phyloP scores from a whole-genome alignment of 2,329 filamentous ascomycete genomes.

The Hysterium pulicare region DNA sequence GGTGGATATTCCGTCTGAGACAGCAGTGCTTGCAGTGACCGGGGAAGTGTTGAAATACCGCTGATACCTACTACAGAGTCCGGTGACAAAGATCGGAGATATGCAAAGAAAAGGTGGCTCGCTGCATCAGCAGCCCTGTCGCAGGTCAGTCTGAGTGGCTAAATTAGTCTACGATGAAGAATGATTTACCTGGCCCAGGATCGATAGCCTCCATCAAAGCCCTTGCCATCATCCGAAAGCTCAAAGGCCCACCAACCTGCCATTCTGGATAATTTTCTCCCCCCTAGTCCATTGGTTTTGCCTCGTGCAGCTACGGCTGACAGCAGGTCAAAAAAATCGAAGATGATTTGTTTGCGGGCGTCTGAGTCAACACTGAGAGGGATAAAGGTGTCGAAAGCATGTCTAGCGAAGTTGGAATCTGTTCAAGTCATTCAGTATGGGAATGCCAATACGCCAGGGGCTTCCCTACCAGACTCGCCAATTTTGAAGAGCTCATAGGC shows the following conservation, averaged over 20 bases:
- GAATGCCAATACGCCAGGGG: slow-evolving; percentile 5
- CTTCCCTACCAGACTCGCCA: slow-evolving; percentile 75
- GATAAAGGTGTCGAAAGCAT: slow-evolving; percentile 95
- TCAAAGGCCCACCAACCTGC: slow-evolving; percentile 99
- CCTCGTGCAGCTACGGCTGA: slow-evolving; percentile 88
- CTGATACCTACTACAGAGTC: slow-evolving; percentile 65
- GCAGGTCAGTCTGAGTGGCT: neutral
- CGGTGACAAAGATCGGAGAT: slow-evolving; percentile 85
- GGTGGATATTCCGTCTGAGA: slow-evolving; percentile 95
- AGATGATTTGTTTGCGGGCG: slow-evolving; percentile 81
- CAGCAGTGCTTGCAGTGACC: slow-evolving; percentile 85
- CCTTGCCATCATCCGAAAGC: slow-evolving; percentile 78
- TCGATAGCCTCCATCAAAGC: slow-evolving; percentile 92
- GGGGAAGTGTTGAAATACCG: slow-evolving; percentile 80
- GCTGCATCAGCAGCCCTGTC: slow-evolving; percentile 86
- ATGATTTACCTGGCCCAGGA: slow-evolving; percentile 71
- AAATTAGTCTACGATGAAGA: no score
- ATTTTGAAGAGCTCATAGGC: slow-evolving; percentile 94
- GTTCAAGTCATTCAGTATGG: slow-evolving; percentile 18
- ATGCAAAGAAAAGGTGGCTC: slow-evolving; percentile 96
- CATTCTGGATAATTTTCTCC: slow-evolving; percentile 89
- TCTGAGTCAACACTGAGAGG: slow-evolving; percentile 88
- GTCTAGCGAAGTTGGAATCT: slow-evolving; percentile 89
- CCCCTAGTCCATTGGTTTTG: slow-evolving; percentile 88
- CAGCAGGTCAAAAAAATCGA: slow-evolving; percentile 93